phyloP scores from a whole-genome alignment of 148 eudicot species.

The Spergularia bocconei region DNA sequence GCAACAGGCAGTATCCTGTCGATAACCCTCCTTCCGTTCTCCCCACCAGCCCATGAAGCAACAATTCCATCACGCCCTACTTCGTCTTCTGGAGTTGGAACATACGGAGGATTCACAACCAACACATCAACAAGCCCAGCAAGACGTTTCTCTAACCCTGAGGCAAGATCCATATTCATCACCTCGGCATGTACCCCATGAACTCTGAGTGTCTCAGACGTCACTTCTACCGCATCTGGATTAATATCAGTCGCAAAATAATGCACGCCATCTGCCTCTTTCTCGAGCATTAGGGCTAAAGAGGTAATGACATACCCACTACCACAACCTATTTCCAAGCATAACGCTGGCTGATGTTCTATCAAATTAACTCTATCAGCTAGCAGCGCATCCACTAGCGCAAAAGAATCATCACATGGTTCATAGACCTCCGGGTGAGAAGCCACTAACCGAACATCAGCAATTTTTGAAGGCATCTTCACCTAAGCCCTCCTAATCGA shows the following conservation, averaged over 20 bases:
- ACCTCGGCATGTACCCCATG: slow-evolving; percentile 89
- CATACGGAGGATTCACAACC: slow-evolving; percentile 94
- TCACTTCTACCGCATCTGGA: slow-evolving; percentile 62
- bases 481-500: slow-evolving; percentile 20
- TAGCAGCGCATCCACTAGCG: slow-evolving; percentile 78
- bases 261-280: slow-evolving; percentile 36
- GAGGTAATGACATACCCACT: slow-evolving; percentile 93
- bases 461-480: slow-evolving; percentile 51
- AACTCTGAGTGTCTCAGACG: slow-evolving; percentile 60
- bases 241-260: slow-evolving; percentile 85
- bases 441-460: slow-evolving; percentile 71
- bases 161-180: slow-evolving; percentile 62
- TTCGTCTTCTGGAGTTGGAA: slow-evolving; percentile 94
- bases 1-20: slow-evolving; percentile 80
- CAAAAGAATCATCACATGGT: slow-evolving; percentile 95
- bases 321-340: slow-evolving; percentile 94
- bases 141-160: slow-evolving; percentile 60
- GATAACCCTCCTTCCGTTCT: slow-evolving; percentile 80
- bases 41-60: slow-evolving; percentile 95
- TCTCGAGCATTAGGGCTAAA: slow-evolving; percentile 72
- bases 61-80: slow-evolving; percentile 74
- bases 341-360: slow-evolving; percentile 55
- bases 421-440: slow-evolving; percentile 91
- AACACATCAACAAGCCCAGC: slow-evolving; percentile 70
- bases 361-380: slow-evolving; percentile 70